Conservation (phyloP, 306 rosid species). For the Parietaria judaica region DNA sequence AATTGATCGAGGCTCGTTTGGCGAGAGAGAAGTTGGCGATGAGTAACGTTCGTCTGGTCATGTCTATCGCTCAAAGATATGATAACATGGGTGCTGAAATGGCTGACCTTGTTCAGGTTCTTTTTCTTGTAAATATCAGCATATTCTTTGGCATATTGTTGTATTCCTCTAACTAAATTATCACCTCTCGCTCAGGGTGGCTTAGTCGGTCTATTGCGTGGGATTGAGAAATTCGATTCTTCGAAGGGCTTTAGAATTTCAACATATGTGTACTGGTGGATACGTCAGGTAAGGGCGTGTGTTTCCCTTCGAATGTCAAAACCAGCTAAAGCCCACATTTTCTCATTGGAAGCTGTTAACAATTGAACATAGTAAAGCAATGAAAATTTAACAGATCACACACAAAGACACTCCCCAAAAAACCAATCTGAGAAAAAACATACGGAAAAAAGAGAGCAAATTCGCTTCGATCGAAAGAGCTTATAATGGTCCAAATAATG, state of each 20-base stretch:
- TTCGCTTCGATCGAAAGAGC: too few species aligned
- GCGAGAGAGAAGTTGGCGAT: slow-evolving; percentile 89
- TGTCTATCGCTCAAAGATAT: slow-evolving; percentile 91
- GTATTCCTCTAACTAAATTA: slow-evolving; percentile 8
- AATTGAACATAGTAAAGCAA: too few species aligned
- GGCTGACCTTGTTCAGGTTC: slow-evolving; percentile 96
- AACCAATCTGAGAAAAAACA: too few species aligned
- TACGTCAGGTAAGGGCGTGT: slow-evolving; percentile 71
- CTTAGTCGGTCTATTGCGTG: slow-evolving; percentile 85
- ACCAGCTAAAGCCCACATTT: too few species aligned
- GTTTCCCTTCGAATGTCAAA: not conserved
- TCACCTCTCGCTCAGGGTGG: slow-evolving; percentile 60
- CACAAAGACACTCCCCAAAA: too few species aligned
- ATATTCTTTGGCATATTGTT: slow-evolving; percentile 3
- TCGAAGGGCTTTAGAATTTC: slow-evolving; percentile 91
- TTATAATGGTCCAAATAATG: too few species aligned
- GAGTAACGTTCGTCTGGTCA: slow-evolving; percentile 93
- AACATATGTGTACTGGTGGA: slow-evolving; percentile 99
- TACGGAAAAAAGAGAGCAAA: too few species aligned
- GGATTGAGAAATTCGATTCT: slow-evolving; percentile 93
- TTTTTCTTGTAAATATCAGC: slow-evolving; percentile 6
- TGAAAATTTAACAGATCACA: too few species aligned
- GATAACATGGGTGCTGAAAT: slow-evolving; percentile 88
- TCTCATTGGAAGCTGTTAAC: too few species aligned
- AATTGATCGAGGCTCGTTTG: slow-evolving; percentile 55